Evolutionary conservation across 176 grass and related monocot species (phyloP), one percentile per base, ranked within the genome.

Genomic region (Dendrocalamus sinicus): DNA sequence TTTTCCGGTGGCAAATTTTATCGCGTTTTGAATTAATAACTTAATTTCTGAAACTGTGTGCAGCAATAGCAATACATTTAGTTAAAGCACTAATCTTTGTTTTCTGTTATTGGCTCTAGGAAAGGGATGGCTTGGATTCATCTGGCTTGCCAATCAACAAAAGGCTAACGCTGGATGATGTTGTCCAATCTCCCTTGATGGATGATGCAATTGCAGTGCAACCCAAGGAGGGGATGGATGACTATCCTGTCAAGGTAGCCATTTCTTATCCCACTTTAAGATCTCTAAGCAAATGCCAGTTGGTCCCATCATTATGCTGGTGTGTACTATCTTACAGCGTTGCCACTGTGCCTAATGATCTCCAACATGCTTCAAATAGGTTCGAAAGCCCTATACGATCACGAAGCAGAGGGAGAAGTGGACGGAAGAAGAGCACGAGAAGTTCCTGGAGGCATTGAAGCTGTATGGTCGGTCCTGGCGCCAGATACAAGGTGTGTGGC

Each of bases 401-500:
- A 86, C 96, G 1, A 98, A 98, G 79, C 93, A 94, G 85, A 51
- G 96, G 69, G 96, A 98, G 84, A 98, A 89, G 83, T 98, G 96
- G 96, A 93, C 93, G 23, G 93, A 95, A 22, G 86, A 98, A 72
- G 96, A 98, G 69, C 96, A 98, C 0, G 86, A 88, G 2, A 98
- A 91, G 86, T 98, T 98, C 78, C 53, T 98, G 61, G 93, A 95
- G 83, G 96, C 96, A 40, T 63, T 98, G 66, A 91, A 88, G 84
- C 71, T 98, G 23, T 93, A 92, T 44, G 96, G 96, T 2, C 96
- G 96, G 24, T 89, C 85, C 58, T 98, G 96, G 96, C 93, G 93
- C 16, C 88, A 91, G 78, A 98, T 98, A 83, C 91, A 94, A 95
- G 96, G 96, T 98, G 73, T 9, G 87, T 74, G 16, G 24, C 8